Percentiles rank a stretch among this genome's conserved stretches.
Evolutionary conservation across 257 asterid species (phyloP).

Genomic region (Plantago major): DNA sequence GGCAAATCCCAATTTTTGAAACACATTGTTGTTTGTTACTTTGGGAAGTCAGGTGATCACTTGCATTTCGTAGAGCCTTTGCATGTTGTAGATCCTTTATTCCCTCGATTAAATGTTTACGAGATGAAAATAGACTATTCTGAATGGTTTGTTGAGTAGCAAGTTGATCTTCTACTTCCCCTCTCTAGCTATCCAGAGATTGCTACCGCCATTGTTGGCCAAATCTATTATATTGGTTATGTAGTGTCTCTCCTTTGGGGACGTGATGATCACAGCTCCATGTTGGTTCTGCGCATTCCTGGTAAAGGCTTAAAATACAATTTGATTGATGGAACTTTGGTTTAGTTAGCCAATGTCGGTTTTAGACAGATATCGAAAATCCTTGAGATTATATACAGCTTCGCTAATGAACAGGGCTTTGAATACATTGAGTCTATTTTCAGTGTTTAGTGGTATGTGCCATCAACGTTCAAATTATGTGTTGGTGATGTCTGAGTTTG

Average conservation of each 20-base stretch:
- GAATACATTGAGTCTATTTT: too few relatives aligned
- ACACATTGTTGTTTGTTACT: too few relatives aligned
- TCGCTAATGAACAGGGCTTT: too few relatives aligned
- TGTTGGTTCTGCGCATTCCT: conserved; percentile 7
- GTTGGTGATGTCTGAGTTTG: too few relatives aligned
- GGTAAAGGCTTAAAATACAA: conserved; percentile 10
- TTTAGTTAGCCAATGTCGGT: neutral
- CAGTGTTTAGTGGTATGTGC: too few relatives aligned
- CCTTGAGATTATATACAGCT: too few relatives aligned
- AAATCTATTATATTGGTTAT: neutral
- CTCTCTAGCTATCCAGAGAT: conserved; percentile 11
- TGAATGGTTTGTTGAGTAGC: conserved; percentile 27
- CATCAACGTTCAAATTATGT: too few relatives aligned
- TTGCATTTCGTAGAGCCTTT: conserved; percentile 18
- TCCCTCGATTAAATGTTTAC: conserved; percentile 14
- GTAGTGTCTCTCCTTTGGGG: neutral
- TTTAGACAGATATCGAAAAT: too few relatives aligned
- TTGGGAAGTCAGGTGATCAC: conserved; percentile 27
- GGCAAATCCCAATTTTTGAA: too few relatives aligned
- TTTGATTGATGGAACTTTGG: conserved; percentile 9
- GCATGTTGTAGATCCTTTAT: neutral
- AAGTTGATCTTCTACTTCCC: conserved; percentile 12
- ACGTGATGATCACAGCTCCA: neutral
- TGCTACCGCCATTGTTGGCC: neutral
- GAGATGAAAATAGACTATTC: conserved; percentile 27